Conservation (phyloP, 1,284 basidiomycete genomes). For the Boletellus deceptivus region DNA sequence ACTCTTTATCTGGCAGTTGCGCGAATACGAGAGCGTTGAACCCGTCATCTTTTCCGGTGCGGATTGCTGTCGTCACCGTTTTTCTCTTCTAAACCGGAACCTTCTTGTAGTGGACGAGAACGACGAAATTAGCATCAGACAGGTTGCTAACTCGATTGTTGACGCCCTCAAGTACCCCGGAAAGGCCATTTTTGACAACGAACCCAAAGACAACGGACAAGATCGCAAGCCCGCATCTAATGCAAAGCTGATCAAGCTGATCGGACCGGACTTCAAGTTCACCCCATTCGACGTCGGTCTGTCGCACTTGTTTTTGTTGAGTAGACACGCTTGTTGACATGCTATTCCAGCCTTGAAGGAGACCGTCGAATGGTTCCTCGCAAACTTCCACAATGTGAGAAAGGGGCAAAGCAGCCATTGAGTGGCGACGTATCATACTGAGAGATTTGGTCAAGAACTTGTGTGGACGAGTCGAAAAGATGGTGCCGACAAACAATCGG, state of each 20-base stretch:
- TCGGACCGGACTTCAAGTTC: slow-evolving; percentile 72
- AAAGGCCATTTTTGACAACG: slow-evolving; percentile 56
- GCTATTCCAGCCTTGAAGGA: slow-evolving; percentile 55
- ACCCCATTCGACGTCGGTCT: slow-evolving; percentile 80
- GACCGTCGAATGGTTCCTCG: slow-evolving; percentile 77
- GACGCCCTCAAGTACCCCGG: slow-evolving; percentile 63
- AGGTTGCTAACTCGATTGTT: slow-evolving; percentile 83
- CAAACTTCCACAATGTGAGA: slow-evolving; percentile 68
- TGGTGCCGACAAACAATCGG: too few relatives aligned
- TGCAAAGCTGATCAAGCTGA: slow-evolving; percentile 68
- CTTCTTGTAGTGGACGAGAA: slow-evolving; percentile 70
- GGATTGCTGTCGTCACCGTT: slow-evolving; percentile 10
- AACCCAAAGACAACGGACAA: slow-evolving; percentile 63
- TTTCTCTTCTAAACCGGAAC: neutral
- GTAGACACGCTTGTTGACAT: neutral
- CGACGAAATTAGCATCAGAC: slow-evolving; percentile 86
- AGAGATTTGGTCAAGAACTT: neutral
- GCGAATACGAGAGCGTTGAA: slow-evolving; percentile 85
- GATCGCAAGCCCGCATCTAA: slow-evolving; percentile 94
- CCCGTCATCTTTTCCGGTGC: slow-evolving; percentile 84
- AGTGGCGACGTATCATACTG: slow-evolving; percentile 3
- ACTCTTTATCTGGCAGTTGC: slow-evolving; percentile 87
- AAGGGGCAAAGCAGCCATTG: slow-evolving; percentile 38
- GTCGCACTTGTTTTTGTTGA: slow-evolving; percentile 30
- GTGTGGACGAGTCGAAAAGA: neutral